Evolutionary conservation across 1,284 basidiomycete genomes (phyloP).

Genomic region (Malassezia dermatis): DNA sequence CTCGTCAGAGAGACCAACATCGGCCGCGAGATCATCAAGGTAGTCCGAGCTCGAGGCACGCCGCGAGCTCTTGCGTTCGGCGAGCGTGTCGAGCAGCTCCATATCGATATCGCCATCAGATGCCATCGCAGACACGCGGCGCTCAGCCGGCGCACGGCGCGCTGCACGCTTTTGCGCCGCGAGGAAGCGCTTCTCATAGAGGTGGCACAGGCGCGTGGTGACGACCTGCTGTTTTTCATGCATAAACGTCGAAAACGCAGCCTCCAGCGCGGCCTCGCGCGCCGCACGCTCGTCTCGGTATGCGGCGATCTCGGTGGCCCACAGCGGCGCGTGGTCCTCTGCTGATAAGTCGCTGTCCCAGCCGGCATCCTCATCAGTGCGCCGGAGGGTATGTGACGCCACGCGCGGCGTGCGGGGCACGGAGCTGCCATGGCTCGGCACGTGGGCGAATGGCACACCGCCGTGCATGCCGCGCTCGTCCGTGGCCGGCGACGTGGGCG

Average conservation of each 20-base stretch:
- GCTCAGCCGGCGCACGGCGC: neutral
- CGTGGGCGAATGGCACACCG: neutral
- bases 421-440: neutral
- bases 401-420: constrained; percentile 5
- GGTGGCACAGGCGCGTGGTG: constrained; percentile 26
- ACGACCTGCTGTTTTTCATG: constrained; percentile 23
- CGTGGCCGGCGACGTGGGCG: neutral
- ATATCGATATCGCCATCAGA: constrained; percentile 35
- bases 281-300: constrained; percentile 26
- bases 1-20: constrained; percentile 16
- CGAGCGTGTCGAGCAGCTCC: constrained; percentile 38
- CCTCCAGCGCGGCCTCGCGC: constrained; percentile 26
- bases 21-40: constrained; percentile 23
- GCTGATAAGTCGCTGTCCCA: constrained; percentile 43
- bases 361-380: neutral
- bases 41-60: constrained; percentile 5
- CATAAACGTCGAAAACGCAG: constrained; percentile 19
- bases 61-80: constrained; percentile 16
- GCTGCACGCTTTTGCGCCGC: constrained; percentile 21
- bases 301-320: constrained; percentile 30
- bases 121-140: neutral
- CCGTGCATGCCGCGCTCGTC: neutral
- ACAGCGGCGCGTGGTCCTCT: constrained; percentile 34
- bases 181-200: constrained; percentile 32
- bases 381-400: neutral